These are phyloP conservation scores for Sarcodon sp. DNA, from an alignment of 768 basidiomycete species.

Conservation along the genomic window DNA sequence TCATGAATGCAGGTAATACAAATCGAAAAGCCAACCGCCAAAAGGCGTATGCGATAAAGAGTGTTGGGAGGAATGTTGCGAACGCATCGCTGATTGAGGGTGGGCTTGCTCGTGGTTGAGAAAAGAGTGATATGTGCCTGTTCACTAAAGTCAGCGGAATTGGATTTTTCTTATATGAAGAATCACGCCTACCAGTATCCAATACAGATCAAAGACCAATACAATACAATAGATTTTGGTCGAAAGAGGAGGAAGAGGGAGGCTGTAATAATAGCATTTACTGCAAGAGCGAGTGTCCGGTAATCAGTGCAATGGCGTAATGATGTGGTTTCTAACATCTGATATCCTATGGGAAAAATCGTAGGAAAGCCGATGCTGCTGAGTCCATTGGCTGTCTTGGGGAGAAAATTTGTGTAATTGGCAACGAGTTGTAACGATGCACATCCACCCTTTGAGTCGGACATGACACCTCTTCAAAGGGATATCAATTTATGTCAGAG, in stretches of 20 bases:
- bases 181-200: constrained; percentile 61
- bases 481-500: constrained; percentile 4
- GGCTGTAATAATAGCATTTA: constrained; percentile 59
- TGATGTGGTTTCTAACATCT: constrained; percentile 32
- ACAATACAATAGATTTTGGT: constrained; percentile 53
- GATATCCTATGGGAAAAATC: constrained; percentile 60
- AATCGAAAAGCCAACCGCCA: constrained; percentile 71
- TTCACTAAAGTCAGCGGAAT: too few relatives aligned
- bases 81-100: constrained; percentile 67
- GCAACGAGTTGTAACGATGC: constrained; percentile 55
- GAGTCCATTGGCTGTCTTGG: constrained; percentile 46
- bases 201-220: constrained; percentile 71
- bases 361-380: constrained; percentile 64
- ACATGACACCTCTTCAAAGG: constrained; percentile 44
- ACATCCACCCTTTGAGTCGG: constrained; percentile 63
- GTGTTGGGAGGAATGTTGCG: constrained; percentile 59
- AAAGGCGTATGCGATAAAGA: constrained; percentile 71
- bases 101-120: constrained; percentile 53
- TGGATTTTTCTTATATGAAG: too few relatives aligned
- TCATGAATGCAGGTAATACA: constrained; percentile 55
- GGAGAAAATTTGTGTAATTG: constrained; percentile 58
- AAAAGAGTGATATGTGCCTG: constrained; percentile 44
- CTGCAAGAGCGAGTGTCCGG: constrained; percentile 53
- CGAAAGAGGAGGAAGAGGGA: constrained; percentile 62
- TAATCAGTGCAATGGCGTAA: constrained; percentile 61